A percentile compares a stretch with the other conserved stretches of the same genome.
phyloP scores from a whole-genome alignment of 352 stramenopile genomes.

The Elongisporangium undulatum region DNA sequence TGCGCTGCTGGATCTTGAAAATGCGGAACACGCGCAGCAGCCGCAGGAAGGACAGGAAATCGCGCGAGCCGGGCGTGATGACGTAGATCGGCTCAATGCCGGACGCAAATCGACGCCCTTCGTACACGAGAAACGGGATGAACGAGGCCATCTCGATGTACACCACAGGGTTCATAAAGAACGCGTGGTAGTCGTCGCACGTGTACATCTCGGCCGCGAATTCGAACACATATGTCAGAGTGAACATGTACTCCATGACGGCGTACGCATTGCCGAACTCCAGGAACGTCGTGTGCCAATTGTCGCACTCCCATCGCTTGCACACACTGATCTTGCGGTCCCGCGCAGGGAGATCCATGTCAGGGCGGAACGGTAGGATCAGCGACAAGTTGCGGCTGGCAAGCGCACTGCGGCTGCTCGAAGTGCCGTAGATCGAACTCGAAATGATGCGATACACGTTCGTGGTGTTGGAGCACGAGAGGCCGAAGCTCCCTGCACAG shows the following conservation, averaged over 20 bases:
- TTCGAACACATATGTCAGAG: conserved; percentile 58
- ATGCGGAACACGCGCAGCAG: conserved; percentile 60
- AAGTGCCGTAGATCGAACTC: not conserved
- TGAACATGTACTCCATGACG: conserved; percentile 66
- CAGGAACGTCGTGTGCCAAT: conserved; percentile 65
- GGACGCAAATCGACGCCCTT: conserved; percentile 31
- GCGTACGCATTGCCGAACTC: conserved; percentile 54
- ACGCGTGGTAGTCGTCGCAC: conserved; percentile 29
- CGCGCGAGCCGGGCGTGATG: conserved; percentile 56
- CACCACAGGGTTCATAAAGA: conserved; percentile 67
- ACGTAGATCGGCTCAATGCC: conserved; percentile 48
- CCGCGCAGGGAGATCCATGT: conserved; percentile 26
- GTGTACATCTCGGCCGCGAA: conserved; percentile 32
- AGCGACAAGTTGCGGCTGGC: conserved; percentile 20
- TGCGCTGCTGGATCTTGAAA: conserved; percentile 78
- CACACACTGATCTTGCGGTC: conserved; percentile 49
- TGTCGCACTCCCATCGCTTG: conserved; percentile 77
- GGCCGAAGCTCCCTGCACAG: conserved; percentile 18
- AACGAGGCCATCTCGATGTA: conserved; percentile 67
- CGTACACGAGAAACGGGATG: conserved; percentile 61
- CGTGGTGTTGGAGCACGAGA: conserved; percentile 42
- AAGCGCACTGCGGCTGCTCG: not conserved
- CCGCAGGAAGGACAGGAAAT: conserved; percentile 55
- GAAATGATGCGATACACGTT: not conserved
- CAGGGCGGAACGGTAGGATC: conserved; percentile 44